Base-by-base conservation (phyloP, 805 yeast genomes). In the Sugiyamaella valdiviana region DNA sequence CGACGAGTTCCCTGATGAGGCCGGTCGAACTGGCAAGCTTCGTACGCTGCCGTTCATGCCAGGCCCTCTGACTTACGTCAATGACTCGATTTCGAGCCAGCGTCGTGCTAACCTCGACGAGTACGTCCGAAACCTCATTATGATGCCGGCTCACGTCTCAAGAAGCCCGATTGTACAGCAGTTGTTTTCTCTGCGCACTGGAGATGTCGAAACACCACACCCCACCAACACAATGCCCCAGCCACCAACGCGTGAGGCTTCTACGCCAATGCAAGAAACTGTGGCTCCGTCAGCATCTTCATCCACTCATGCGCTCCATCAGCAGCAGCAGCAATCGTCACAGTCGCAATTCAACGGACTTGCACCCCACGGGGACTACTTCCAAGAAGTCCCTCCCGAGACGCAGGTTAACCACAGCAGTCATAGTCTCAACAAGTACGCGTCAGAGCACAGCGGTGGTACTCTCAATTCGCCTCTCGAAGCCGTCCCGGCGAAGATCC, bases 11-110 rank as follows among this genome's bases (percentile, higher is more conserved):
- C 97, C 97, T 6, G 80, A 76, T 51, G 99, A 91, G 66, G 95
- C 97, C 6, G 97, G 97, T 12, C 81, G 87, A 56, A 83, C 81
- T 47, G 85, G 85, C 65, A 73, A 79, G 22, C 79, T 80, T 45
- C 79, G 99, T 55, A 82, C 85, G 24, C 74, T 93, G 49, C 99
- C 99, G 6, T 88, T 83, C 56, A 90, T 93, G 60, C 98, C 99
- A 0, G 99, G 98, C 1, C 99, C 99, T 2, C 74, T 91, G 42
- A 83, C 95, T 36, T 85, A 84, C 59, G 95, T 93, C 47, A 88
- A 88, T 53, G 97, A 91, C 67, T 68, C 79, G 14, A 77, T 79
- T 36, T 76, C 83, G 0, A 66, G 71, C 43, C 78, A 77, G 57
- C 69, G 85, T 49, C 71, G 76, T 43, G 74, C 71, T 1, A 80